Evolutionary conservation across 1,284 basidiomycete species (phyloP).

Genomic region (Leccinum pallidistipes): DNA sequence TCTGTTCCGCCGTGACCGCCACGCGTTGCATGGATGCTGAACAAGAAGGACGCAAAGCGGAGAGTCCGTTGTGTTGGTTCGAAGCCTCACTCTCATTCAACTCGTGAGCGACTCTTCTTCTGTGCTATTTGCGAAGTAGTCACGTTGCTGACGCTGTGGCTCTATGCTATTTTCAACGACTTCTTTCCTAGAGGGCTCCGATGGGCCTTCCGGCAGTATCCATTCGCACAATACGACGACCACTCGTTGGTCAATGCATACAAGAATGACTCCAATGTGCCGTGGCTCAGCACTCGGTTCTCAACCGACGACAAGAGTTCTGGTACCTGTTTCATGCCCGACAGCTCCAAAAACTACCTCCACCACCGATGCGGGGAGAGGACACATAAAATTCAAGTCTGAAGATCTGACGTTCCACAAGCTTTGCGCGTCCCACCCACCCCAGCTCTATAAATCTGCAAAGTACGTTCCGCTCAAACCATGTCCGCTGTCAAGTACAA

Average conservation of each 20-base stretch:
- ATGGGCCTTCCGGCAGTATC: background rate
- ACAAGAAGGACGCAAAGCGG: too few species aligned
- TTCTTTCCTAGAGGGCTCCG: background rate
- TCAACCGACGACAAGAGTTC: too few species aligned
- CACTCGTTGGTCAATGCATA: background rate
- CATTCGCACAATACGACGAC: background rate
- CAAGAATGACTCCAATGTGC: background rate
- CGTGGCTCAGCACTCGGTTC: too few species aligned
- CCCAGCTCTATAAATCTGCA: background rate
- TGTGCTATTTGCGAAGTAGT: background rate
- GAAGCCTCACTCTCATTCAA: too few species aligned
- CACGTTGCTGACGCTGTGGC: background rate
- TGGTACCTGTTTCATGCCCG: too few species aligned
- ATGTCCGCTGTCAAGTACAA: conserved; percentile 20
- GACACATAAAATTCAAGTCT: too few species aligned
- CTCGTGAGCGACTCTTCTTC: too few species aligned
- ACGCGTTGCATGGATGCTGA: too few species aligned
- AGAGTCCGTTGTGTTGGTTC: too few species aligned
- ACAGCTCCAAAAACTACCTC: background rate
- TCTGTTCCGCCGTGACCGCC: too few species aligned
- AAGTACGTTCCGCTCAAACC: background rate
- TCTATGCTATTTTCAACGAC: background rate
- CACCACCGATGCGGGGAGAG: background rate
- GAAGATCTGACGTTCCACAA: background rate
- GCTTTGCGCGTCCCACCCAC: background rate